These are phyloP conservation scores for Colletotrichum sidae DNA, from an alignment of 2,329 filamentous ascomycete genomes.

Conservation along the genomic window DNA sequence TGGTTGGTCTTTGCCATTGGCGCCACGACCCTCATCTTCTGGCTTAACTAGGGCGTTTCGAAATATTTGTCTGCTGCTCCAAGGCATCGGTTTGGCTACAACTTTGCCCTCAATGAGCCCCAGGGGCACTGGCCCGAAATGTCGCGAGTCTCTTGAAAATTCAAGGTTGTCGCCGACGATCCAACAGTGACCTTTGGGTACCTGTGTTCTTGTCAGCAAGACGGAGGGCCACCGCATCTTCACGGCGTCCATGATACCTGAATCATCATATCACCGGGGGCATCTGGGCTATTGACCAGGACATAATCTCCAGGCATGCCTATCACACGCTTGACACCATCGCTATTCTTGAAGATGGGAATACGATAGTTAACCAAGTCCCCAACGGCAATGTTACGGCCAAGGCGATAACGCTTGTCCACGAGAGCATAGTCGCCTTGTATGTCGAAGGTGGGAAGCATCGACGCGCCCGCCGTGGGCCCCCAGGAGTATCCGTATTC, in stretches of 20 bases:
- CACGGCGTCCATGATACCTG: conserved; percentile 62
- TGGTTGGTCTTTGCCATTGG: background rate
- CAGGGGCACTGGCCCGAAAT: conserved; percentile 87
- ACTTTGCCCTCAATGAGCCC: conserved; percentile 88
- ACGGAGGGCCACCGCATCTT: background rate
- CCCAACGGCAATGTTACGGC: conserved; percentile 76
- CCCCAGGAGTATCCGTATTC: conserved; percentile 71
- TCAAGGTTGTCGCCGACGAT: conserved; percentile 88
- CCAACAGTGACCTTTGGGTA: conserved; percentile 94
- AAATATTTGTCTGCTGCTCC: conserved; percentile 63
- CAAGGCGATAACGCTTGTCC: conserved; percentile 75
- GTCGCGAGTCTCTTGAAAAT: conserved; percentile 86
- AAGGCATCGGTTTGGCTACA: conserved; percentile 70
- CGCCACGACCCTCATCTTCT: conserved; percentile 21
- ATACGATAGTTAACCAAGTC: conserved; percentile 86
- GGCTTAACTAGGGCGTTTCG: conserved; percentile 54
- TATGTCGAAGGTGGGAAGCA: conserved; percentile 85
- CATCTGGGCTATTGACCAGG: conserved; percentile 70
- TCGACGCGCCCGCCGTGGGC: conserved; percentile 78
- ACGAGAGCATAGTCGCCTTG: conserved; percentile 77
- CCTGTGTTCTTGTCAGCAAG: conserved; percentile 59
- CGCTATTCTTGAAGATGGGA: conserved; percentile 70
- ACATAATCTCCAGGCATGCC: conserved; percentile 84
- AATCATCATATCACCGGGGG: conserved; percentile 63
- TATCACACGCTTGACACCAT: conserved; percentile 82